phyloP scores from a whole-genome alignment of 2,329 filamentous ascomycete genomes.

The Sarocladium kiliense region DNA sequence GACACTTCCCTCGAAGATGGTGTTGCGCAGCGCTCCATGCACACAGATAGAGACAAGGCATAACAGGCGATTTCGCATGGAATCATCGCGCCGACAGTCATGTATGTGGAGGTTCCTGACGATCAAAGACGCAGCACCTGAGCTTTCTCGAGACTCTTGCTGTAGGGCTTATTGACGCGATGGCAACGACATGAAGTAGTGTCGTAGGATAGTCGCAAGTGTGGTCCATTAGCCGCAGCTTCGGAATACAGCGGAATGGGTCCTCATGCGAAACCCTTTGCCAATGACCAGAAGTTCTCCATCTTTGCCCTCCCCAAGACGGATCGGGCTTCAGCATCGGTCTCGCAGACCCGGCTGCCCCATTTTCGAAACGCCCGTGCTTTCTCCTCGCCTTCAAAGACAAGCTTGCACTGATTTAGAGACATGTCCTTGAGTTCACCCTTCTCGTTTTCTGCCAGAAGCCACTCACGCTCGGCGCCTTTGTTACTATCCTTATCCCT shows the following conservation, averaged over 20 bases:
- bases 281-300: slow-evolving; percentile 91
- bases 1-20: too few relatives aligned
- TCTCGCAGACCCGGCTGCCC: slow-evolving; percentile 87
- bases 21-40: too few relatives aligned
- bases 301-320: slow-evolving; percentile 75
- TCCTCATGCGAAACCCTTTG: slow-evolving; percentile 50
- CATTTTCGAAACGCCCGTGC: slow-evolving; percentile 78
- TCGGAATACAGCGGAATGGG: neutral
- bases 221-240: neutral
- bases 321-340: slow-evolving; percentile 82
- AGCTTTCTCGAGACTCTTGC: too few relatives aligned
- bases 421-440: slow-evolving; percentile 78
- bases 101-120: too few relatives aligned
- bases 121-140: too few relatives aligned
- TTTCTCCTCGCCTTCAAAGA: slow-evolving; percentile 91
- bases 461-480: slow-evolving; percentile 62
- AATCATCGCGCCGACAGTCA: too few relatives aligned
- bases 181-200: too few relatives aligned
- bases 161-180: neutral
- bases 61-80: too few relatives aligned
- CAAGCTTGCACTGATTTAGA: slow-evolving; percentile 71
- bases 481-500: slow-evolving; percentile 55
- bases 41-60: too few relatives aligned
- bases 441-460: slow-evolving; percentile 71
- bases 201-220: too few relatives aligned